Evolutionary conservation across 1,284 basidiomycete genomes (phyloP).

Genomic region (Cryptococcus sp.): DNA sequence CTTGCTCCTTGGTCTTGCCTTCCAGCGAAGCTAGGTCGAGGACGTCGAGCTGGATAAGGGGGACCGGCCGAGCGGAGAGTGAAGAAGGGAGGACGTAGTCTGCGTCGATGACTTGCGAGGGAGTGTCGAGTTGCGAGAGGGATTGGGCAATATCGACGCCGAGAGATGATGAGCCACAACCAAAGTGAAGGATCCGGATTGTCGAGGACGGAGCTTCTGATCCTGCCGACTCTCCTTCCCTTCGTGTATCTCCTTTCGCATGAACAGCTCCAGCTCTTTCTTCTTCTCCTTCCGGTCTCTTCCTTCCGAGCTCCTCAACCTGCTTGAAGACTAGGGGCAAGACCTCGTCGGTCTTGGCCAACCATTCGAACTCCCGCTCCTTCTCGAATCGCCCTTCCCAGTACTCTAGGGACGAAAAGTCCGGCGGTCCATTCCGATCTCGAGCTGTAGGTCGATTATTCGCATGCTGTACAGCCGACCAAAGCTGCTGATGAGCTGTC

Average conservation of each 20-base stretch:
- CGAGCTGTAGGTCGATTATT: no score
- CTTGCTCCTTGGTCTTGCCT: neutral
- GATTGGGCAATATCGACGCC: slow-evolving; percentile 12
- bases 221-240: neutral
- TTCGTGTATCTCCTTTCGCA: neutral
- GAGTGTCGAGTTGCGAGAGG: neutral
- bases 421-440: slow-evolving; percentile 11
- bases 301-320: neutral
- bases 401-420: slow-evolving; percentile 37
- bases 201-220: no score
- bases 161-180: slow-evolving; percentile 35
- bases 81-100: slow-evolving; percentile 26
- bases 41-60: slow-evolving; percentile 7
- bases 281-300: neutral
- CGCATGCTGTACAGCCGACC: no score
- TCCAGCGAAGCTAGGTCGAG: neutral
- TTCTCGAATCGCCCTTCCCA: slow-evolving; percentile 31
- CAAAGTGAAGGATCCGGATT: slow-evolving; percentile 30
- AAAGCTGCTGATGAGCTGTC: no score
- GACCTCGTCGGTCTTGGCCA: slow-evolving; percentile 19
- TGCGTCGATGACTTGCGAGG: slow-evolving; percentile 23
- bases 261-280: neutral
- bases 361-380: slow-evolving; percentile 38
- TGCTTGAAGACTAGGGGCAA: slow-evolving; percentile 20
- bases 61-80: neutral